Conservation (phyloP, 2,329 filamentous ascomycete genomes). For the Venturia carpophila region DNA sequence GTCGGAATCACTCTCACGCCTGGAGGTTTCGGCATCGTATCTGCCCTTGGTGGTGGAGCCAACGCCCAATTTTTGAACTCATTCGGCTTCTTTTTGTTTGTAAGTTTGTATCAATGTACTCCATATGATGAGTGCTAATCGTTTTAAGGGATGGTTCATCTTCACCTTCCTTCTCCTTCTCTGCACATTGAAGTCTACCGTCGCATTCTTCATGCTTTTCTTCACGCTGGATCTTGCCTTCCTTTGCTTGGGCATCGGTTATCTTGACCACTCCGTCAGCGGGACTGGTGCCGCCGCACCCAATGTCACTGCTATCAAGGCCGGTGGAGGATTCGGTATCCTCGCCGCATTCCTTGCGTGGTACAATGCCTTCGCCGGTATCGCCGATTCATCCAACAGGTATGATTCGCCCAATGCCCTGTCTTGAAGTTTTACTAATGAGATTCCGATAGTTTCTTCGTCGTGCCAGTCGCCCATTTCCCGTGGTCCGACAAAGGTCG, state of each 20-base stretch:
- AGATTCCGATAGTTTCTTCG: constrained; percentile 63
- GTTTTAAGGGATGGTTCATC: constrained; percentile 45
- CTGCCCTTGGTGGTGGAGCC: constrained; percentile 34
- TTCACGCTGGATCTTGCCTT: constrained; percentile 52
- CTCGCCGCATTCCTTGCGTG: constrained; percentile 47
- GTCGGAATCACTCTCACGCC: constrained; percentile 52
- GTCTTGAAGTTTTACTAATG: not conserved
- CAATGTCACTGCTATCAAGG: constrained; percentile 40
- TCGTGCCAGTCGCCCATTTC: constrained; percentile 88
- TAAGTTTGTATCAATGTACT: constrained; percentile 22
- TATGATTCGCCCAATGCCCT: constrained; percentile 21
- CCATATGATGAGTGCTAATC: not conserved
- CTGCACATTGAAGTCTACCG: constrained; percentile 50
- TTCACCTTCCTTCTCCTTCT: constrained; percentile 50
- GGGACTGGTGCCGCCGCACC: constrained; percentile 29
- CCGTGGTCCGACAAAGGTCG: constrained; percentile 80
- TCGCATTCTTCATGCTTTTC: constrained; percentile 51
- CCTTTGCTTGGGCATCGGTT: constrained; percentile 47
- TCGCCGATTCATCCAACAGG: constrained; percentile 47
- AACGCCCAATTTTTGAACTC: constrained; percentile 43
- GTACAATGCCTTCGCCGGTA: constrained; percentile 49
- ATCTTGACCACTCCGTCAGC: constrained; percentile 37
- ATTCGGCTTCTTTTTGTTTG: constrained; percentile 51
- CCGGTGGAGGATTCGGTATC: constrained; percentile 46
- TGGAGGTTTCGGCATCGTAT: constrained; percentile 43